phyloP scores from a whole-genome alignment of 371 early-diverging fungal genomes.

The Actinomortierella wolfii region DNA sequence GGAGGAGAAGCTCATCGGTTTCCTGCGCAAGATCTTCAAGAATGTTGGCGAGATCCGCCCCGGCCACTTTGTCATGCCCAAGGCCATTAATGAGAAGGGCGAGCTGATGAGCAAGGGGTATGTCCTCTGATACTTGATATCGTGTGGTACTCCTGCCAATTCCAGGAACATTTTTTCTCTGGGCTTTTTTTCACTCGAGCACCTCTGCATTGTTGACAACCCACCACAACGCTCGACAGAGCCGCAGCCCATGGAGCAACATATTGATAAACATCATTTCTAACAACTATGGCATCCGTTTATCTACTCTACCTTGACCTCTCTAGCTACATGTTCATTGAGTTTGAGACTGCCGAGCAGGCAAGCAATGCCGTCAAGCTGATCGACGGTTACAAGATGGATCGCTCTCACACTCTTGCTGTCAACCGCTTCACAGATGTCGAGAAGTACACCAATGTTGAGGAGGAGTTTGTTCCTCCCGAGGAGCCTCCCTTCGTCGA shows the following conservation, averaged over 20 bases:
- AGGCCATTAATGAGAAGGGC: constrained; percentile 70
- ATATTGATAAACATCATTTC: not conserved
- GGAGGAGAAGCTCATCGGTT: constrained; percentile 80
- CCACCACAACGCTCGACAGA: too few species aligned
- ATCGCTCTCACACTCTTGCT: constrained; percentile 80
- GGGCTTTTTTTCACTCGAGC: not conserved
- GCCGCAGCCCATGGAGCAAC: not conserved
- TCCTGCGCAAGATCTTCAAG: constrained; percentile 84
- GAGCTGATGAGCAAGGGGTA: constrained; percentile 85
- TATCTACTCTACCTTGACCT: not conserved
- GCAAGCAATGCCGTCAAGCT: constrained; percentile 82
- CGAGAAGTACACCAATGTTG: constrained; percentile 76
- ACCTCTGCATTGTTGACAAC: not conserved
- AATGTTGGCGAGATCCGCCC: constrained; percentile 80
- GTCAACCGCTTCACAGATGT: constrained; percentile 93
- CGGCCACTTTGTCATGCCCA: constrained; percentile 89
- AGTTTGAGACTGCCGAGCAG: constrained; percentile 87
- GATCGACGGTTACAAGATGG: constrained; percentile 81
- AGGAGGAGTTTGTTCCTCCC: constrained; percentile 78
- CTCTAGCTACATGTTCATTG: constrained; percentile 88
- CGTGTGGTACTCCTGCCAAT: not conserved
- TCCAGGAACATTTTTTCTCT: not conserved
- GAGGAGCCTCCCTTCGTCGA: constrained; percentile 70
- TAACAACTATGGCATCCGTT: not conserved
- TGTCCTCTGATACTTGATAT: constrained; percentile 5